Evolutionary conservation across 306 rosid species (phyloP), one percentile per base, ranked within the genome.

Genomic region (Glycyrrhiza uralensis): DNA sequence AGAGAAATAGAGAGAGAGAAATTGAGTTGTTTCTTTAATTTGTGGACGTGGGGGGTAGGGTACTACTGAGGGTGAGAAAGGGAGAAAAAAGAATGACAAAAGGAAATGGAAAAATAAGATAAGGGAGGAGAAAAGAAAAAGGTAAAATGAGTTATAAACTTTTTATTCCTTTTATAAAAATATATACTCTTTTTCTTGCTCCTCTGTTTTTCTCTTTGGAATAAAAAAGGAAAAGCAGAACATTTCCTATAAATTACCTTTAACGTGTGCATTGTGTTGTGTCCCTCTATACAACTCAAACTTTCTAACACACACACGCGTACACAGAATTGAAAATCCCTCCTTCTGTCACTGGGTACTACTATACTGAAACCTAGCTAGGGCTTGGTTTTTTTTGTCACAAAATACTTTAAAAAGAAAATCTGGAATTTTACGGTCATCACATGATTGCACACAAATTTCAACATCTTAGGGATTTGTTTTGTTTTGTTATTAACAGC

Each of bases 1-100:
- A 79, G 68, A 76, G 82, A 61, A n/a, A n/a, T n/a, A n/a, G 67
- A 58, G 66, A 60, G 75, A 29, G 66, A 20, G 52, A 8, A 22
- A n/a, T n/a, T n/a, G 58, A 4, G 35, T 51, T 26, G 51, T 81
- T 74, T 85, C 74, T 76, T 85, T 80, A n/a, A 6, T 58, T 59
- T 79, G 85, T 89, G 90, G 89, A 87, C 86, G 91, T 90, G 90
- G 85, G 82, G 78, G 74, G 71, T 68, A 72, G 80, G 83, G 82
- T 69, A 58, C 62, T 74, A 56, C 7, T 26, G 63, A 64, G 71
- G 81, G 84, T 81, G 82, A 78, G 82, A 83, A 83, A 67, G 82
- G 57, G 26, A 49, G 68, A 42, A 75, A n/a, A 81, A 72, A 76
- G 66, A 55, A 44, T 66, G 50, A 56, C 23, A 85, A 77, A 75